Evolutionary conservation across 2,329 filamentous ascomycete genomes (phyloP), one percentile per base, ranked within the genome.

Genomic region (Colletotrichum shisoi): DNA sequence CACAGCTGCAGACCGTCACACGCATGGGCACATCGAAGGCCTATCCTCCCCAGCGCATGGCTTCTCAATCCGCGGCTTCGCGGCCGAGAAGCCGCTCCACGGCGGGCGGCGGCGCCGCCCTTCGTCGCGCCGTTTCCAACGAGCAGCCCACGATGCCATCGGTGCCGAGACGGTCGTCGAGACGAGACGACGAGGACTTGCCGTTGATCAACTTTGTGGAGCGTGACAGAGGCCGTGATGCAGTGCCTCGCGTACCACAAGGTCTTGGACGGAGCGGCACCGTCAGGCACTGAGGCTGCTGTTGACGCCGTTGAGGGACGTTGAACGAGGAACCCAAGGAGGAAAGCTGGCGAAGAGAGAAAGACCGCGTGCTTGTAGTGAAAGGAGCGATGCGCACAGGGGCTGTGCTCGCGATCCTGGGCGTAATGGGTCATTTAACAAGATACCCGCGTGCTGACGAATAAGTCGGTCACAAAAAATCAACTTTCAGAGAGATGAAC

Each of bases 161-260:
- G 8, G 34, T 70, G 53, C 69, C 69, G 37, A 57, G 57, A 48
- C 65, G 57, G 34, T 51, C 69, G 6, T 59, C 69, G 12, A 58
- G 57, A 31, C 49, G 61, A 6, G 59, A 70, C 17, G 69, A 70
- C 37, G 69, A 70, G 53, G 69, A 70, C 61, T 60, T 70, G 46
- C 69, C 69, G 7, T 53, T 70, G 24, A 70, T 70, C 40, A 70
- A 70, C 49, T 70, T 70, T 24, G 67, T 70, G 8, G 69, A 70
- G 13, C 67, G 63, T 15, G 59, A 63, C 11, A 45, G 63, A 45
- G 54, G 60, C 12, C 63, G 69, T 3, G 69, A 70, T 24, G 19
- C 66, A 37, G 69, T 34, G 44, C 66, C 66, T 15, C 61, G 49
- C 44, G 39, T 39, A 19, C n/a, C 48, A 17, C 61, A 56, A 39